Base-by-base conservation (phyloP, 2,329 filamentous ascomycete genomes). In the Aspergillus amoenus region DNA sequence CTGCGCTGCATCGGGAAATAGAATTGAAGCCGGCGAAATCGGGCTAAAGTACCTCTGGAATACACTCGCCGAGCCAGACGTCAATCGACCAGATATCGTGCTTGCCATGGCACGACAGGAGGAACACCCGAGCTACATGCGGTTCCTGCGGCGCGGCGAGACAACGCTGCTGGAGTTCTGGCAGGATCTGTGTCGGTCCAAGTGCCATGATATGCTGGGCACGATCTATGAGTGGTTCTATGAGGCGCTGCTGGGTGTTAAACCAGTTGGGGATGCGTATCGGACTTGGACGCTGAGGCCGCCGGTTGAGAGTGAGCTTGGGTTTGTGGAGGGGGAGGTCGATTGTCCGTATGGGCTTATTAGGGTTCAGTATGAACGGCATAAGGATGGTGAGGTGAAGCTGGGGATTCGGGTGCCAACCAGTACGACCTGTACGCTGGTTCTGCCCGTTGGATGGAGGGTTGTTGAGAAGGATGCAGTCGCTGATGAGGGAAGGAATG, bases 101-200 rank as follows among this genome's bases (percentile, higher is more conserved):
- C 52, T 66, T 5, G 58, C 58, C n/a, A 66, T 80, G 78, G 73
- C 74, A 1, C 69, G 78, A 2, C 78, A 79, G 52, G 75, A 80
- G 57, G 76, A 80, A 45, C 78, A 81, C 45, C 79, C 78, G 0
- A 77, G 73, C 0, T 81, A 80, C 56, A 78, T 81, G 77, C 75
- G 78, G 0, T 80, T 81, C 61, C 60, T 81, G 2, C 68, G 77
- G 1, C 68, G 73, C 2, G 78, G 78, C 0, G 78, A 80, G 43
- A 90, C 87, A 71, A 91, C 90, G 63, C 78, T 97, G 2, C 81
- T 96, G 8, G 86, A 86, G 51, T 91, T 93, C 67, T 97, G 92
- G 92, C 84, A 95, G 66, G 81, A 83, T 22, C 89, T 87, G 66
- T 89, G 90, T 17, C 90, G 95, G 73, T 79, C 79, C 61, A 97